These are phyloP conservation scores for Mediolabrus comicus DNA, from an alignment of 108 stramenopile species.

Conservation along the genomic window DNA sequence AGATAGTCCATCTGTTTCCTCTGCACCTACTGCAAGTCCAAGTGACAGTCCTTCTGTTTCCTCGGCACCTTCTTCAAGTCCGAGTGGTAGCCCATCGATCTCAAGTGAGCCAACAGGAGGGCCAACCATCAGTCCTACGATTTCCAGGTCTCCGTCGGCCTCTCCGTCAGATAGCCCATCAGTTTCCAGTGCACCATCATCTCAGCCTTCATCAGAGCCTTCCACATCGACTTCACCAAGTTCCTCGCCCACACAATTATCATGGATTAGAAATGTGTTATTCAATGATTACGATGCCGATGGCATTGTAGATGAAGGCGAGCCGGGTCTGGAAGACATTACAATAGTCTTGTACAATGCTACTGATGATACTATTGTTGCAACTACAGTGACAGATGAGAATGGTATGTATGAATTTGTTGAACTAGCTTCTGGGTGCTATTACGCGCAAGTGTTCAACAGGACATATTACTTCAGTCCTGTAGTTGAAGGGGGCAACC, in stretches of 20 bases:
- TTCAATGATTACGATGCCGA: slow-evolving; percentile 22
- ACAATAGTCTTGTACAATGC: slow-evolving; percentile 7
- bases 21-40: neutral
- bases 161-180: slow-evolving; percentile 9
- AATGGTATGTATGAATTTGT: slow-evolving; percentile 15
- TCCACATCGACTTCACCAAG: neutral
- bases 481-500: slow-evolving; percentile 6
- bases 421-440: slow-evolving; percentile 4
- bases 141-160: neutral
- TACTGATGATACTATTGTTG: neutral
- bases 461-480: slow-evolving; percentile 20
- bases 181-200: slow-evolving; percentile 15
- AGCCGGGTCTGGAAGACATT: neutral
- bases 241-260: neutral
- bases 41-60: neutral
- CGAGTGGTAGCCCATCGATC: neutral
- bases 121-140: neutral
- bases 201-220: slow-evolving; percentile 12
- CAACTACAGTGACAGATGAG: slow-evolving; percentile 1
- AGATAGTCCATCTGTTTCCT: neutral
- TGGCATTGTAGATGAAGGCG: slow-evolving; percentile 11
- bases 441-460: slow-evolving; percentile 2
- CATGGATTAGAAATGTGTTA: slow-evolving; percentile 11
- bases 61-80: neutral
- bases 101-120: neutral